Percentiles rank a stretch among this genome's conserved stretches.
Evolutionary conservation across 208 protist species (phyloP).

Genomic region (Spongospora subterranea): DNA sequence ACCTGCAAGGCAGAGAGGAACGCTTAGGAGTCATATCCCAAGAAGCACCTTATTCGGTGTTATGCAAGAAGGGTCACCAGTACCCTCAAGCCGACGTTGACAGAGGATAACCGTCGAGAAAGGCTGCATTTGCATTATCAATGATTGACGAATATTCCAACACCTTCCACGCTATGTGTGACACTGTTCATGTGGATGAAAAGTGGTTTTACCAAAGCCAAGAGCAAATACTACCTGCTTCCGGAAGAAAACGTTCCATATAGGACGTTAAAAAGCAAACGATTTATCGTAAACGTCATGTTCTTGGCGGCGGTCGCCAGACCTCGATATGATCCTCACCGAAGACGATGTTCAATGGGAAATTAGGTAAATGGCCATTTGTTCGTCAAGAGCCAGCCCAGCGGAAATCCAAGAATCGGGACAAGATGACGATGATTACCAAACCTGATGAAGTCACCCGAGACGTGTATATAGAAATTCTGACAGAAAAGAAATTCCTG

Average conservation of each 20-base stretch:
- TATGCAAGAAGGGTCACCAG: not conserved
- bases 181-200: not conserved
- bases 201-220: conserved; percentile 16
- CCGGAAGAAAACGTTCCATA: not conserved
- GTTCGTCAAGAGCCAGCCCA: not conserved
- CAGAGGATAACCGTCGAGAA: not conserved
- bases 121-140: not conserved
- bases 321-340: not conserved
- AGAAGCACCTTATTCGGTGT: not conserved
- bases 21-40: not conserved
- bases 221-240: not conserved
- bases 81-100: not conserved
- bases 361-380: not conserved
- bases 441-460: too few relatives aligned
- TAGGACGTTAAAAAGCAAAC: not conserved
- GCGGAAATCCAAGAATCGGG: not conserved
- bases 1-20: not conserved
- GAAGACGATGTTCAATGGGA: not conserved
- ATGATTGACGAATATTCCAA: not conserved
- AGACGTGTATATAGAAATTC: too few relatives aligned
- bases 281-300: conserved; percentile 9
- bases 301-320: not conserved
- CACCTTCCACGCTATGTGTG: not conserved
- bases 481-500: not conserved
- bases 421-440: not conserved